Evolutionary conservation across 805 yeast species (phyloP).

Genomic region (Yarrowia deformans): DNA sequence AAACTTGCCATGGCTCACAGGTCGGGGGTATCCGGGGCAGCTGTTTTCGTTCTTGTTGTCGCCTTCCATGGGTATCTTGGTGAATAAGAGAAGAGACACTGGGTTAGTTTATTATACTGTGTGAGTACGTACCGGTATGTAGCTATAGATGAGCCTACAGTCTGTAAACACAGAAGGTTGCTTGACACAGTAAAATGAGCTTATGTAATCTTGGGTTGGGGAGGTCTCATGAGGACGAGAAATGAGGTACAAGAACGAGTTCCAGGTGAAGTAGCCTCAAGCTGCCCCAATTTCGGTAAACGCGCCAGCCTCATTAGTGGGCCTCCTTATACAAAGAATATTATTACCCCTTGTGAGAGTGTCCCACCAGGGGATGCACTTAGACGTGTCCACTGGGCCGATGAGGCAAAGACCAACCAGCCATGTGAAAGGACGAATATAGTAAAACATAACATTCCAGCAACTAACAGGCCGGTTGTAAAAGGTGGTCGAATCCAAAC

Average conservation of each 20-base stretch:
- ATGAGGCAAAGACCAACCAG: not conserved
- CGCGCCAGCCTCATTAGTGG: not conserved
- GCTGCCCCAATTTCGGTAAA: not conserved
- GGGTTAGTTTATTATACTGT: not conserved
- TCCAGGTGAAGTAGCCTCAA: not conserved
- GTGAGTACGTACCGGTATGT: no score
- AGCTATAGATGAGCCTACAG: not conserved
- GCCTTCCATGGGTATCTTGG: constrained; percentile 16
- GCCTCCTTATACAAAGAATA: not conserved
- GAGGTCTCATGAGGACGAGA: not conserved
- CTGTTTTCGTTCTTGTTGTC: constrained; percentile 23
- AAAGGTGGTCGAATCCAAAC: constrained; percentile 8
- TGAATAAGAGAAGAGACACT: not conserved
- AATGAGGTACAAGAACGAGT: not conserved
- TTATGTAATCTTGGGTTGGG: not conserved
- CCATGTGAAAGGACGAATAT: not conserved
- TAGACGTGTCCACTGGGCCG: not conserved
- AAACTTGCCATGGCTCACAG: constrained; percentile 28
- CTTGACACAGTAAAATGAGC: not conserved
- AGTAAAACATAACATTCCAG: not conserved
- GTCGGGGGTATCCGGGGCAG: constrained; percentile 35
- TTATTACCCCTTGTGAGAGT: not conserved
- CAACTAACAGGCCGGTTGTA: not conserved
- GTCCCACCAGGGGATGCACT: not conserved
- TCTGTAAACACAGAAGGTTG: not conserved